Evolutionary conservation across 768 basidiomycete species (phyloP), one percentile per base, ranked within the genome.

Genomic region (Mycena haematopus): DNA sequence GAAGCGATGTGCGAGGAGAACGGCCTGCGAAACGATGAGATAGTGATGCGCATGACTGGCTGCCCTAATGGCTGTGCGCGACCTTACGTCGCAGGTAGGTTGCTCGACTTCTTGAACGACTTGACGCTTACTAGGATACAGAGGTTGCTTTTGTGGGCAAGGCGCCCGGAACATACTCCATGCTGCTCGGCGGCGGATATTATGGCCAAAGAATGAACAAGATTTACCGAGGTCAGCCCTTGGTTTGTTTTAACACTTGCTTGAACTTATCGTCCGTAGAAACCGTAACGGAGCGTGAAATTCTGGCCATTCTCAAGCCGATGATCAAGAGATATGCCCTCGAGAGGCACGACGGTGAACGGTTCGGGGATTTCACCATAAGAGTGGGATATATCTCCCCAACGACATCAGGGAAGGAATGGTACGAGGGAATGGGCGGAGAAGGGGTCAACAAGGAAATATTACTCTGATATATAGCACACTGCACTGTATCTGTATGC

Each of bases 11-110:
- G 92, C 71, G 97, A 99, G 74, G 92, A 95, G 74, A 91, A 88
- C 68, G 96, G 96, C 21, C 80, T 99, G 44, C 84, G 96, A 49
- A 90, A 97, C 73, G 96, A 99, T 76, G 88, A 91, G 3, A 96
- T 99, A 67, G 87, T 98, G 63, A 98, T 99, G 96, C 86, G 96
- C 56, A 98, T 99, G 96, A 98, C 96, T 17, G 96, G 96, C 52
- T 98, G 96, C 68, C 93, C 93, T 3, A 95, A 95, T 70, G 94
- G 93, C 38, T 95, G 95, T 73, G 93, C 96, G 2, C 84, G 96
- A 61, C 96, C 95, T 38, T 99, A 96, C 75, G 79, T 96, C 47
- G 96, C 93, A 51, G 91, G 91, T 89, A 46, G 11, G 86, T 72
- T 70, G 36, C 25, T 36, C 38, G 19, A 52, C 47, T 40, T n/a